phyloP scores from a whole-genome alignment of 106 monocot genomes.

The Dendrobium huoshanense region DNA sequence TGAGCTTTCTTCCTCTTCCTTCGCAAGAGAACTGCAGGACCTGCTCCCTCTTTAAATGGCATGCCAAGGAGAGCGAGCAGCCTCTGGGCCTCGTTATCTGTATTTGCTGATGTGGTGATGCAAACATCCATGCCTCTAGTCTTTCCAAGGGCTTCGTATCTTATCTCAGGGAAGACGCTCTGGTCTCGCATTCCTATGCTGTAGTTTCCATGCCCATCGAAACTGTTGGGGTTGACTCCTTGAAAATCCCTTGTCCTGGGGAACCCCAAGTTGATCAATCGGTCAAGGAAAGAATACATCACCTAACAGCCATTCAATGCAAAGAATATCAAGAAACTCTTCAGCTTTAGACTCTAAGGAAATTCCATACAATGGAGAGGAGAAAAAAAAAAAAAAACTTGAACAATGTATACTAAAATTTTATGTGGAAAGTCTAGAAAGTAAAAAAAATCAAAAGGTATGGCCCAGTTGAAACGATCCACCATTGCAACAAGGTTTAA shows the following conservation, averaged over 20 bases:
- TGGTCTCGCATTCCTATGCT: slow-evolving; percentile 77
- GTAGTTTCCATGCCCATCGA: slow-evolving; percentile 94
- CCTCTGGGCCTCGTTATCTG: slow-evolving; percentile 67
- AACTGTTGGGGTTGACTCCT: slow-evolving; percentile 82
- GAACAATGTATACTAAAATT: too few species aligned
- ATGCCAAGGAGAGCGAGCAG: slow-evolving; percentile 82
- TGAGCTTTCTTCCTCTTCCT: slow-evolving; percentile 49
- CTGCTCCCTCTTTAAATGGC: slow-evolving; percentile 66
- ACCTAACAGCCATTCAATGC: slow-evolving; percentile 29
- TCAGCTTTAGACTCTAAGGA: not conserved
- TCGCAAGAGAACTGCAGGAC: slow-evolving; percentile 23
- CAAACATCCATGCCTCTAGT: slow-evolving; percentile 84
- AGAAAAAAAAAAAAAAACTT: not conserved
- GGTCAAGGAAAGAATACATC: slow-evolving; percentile 89
- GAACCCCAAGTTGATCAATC: slow-evolving; percentile 76
- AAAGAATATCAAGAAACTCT: not conserved
- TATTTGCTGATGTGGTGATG: slow-evolving; percentile 77
- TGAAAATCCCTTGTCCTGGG: slow-evolving; percentile 91
- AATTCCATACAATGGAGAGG: not conserved
- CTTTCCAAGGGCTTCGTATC: slow-evolving; percentile 76
- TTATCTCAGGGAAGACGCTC: slow-evolving; percentile 90
- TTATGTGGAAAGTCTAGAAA: too few species aligned
- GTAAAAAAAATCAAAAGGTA: too few species aligned
- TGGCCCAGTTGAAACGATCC: too few species aligned
- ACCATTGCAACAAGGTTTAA: too few species aligned